Base-by-base conservation (phyloP, 192 early-diverging fungal genomes). In the Piromyces sp. region DNA sequence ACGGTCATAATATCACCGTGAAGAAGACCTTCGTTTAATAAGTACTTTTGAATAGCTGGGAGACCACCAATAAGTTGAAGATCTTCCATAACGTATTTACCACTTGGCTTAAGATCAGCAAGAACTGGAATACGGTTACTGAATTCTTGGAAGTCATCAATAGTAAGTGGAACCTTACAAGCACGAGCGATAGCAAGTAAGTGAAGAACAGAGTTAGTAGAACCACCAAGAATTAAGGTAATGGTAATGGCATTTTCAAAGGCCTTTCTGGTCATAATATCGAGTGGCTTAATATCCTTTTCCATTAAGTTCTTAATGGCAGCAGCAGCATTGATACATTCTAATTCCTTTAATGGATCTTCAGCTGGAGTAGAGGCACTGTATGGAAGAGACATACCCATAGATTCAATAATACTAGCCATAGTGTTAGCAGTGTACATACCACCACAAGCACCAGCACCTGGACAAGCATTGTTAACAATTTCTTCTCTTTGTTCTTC, bases 341-440 rank as follows among this genome's bases (percentile, higher is more conserved):
- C 98, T 37, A 95, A 86, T 79, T 92, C 83, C 88, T 99, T 99
- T 81, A 91, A 89, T 30, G 94, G 93, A 84, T 94, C 93, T 80
- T 86, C 91, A 1, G 98, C 98, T 28, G 98, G 98, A n/a, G 89
- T 94, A 30, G 96, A 97, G 13, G 96, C 96, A 84, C 93, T 94
- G 91, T 96, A 97, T 38, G 98, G 98, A 33, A 99, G 91, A 16
- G 93, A 88, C 95, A 99, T 96, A 80, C 98, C 98, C 93, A 99
- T 93, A 30, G 97, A 93, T 87, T 99, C 98, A 81, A 96, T 96
- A 30, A 95, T 95, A 80, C 93, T 94, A 7, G 98, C 95, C 96
- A 99, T 96, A 26, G 95, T 96, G 87, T 98, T 98, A 78, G 96
- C 96, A 5, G 96, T 98, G 87, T 96, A 97, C 98, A 99, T 99